Conservation (phyloP, 495 filamentous ascomycete genomes). For the Tuber microsphaerosporum region DNA sequence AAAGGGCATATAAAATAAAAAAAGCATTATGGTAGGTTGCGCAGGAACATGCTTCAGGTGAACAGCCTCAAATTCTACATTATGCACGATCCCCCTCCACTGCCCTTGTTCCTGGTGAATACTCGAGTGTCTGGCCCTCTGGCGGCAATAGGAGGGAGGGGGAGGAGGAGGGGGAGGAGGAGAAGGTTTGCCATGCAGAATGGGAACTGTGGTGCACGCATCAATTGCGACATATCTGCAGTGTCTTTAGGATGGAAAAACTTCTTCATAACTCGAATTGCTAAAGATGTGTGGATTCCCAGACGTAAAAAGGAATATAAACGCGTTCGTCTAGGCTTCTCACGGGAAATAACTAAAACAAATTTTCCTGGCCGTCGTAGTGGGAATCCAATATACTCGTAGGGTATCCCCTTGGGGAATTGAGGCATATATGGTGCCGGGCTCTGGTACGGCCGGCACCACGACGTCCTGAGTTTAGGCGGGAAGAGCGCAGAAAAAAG, state of each 20-base stretch:
- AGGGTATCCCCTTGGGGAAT: not conserved
- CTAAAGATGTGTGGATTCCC: not conserved
- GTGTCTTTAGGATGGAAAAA: not conserved
- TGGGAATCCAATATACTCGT: not conserved
- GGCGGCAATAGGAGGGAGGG: not conserved
- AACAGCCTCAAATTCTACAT: constrained; percentile 4
- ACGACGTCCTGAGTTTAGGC: not conserved
- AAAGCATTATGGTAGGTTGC: constrained; percentile 4
- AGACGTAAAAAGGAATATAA: not conserved
- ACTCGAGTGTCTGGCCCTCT: not conserved
- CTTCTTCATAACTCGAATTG: not conserved
- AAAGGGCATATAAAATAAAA: not conserved
- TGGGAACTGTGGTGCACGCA: not conserved
- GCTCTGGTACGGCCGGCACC: not conserved
- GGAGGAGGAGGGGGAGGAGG: not conserved
- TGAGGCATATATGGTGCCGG: not conserved
- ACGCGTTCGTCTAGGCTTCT: not conserved
- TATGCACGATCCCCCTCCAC: not conserved
- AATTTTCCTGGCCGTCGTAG: not conserved
- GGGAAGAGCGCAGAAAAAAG: not conserved
- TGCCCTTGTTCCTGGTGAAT: not conserved
- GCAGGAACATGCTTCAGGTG: not conserved
- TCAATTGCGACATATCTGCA: not conserved
- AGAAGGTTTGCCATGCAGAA: not conserved
- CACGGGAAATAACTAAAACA: not conserved